Evolutionary conservation across 2,329 filamentous ascomycete species (phyloP), one percentile per base, ranked within the genome.

Genomic region (Dactylellina haptotyla): DNA sequence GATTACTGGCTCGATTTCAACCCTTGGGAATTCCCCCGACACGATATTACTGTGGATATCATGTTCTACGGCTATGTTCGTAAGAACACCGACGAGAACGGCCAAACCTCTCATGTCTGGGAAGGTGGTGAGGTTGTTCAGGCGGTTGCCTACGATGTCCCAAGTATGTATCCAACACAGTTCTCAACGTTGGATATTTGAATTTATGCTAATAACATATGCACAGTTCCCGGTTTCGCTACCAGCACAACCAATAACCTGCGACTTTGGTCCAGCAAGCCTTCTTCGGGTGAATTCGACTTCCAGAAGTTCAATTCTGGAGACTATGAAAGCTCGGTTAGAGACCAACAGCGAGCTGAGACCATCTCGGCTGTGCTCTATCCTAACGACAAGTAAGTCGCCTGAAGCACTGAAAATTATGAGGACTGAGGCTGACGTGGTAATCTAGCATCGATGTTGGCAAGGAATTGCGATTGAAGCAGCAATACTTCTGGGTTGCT

Each of bases 1-100:
- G 95, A 99, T 81, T 98, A 99, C 83, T 99, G 95, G 95, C 87
- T 99, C 61, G 95, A 98, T 81, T 97, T 98, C 82, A 99, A 99
- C 82, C 95, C 95, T 0, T 99, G 95, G 95, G 95, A 99, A 81
- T 99, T 98, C 79, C 93, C 93, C 43, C 87, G 95, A 77, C 92
- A 97, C 81, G 95, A 99, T 80, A 91, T 99, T 75, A 93, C 90
- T 1, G 93, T 99, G 23, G 92, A 98, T 82, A 92, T 99, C 72
- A 93, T 98, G 85, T 99, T 99, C 84, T 97, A 94, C 78, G 95
- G 95, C 30, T 83, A 88, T 75, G 93, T 96, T 64, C 86, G 85
- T 80, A 96, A 93, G 81, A 85, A 84, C 82, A 84, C n/a, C 84
- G 89, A 96, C 77, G 87, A 89, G 10, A 85, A 89, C 66, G 95